These are phyloP conservation scores for Xylariaceae sp. DNA, from an alignment of 2,329 filamentous ascomycete species.

Conservation along the genomic window DNA sequence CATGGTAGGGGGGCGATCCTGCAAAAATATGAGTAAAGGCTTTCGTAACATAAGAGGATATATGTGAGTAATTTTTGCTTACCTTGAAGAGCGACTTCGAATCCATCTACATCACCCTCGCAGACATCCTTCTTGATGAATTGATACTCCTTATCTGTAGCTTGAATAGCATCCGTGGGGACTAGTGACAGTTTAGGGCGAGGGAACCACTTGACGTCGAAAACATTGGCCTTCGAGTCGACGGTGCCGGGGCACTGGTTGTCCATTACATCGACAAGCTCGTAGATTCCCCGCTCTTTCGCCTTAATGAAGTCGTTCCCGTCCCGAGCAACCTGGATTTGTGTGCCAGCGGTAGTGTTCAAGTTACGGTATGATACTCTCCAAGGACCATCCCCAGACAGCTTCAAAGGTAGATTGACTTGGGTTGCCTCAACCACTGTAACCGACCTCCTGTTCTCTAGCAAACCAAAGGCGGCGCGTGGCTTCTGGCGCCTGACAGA, in stretches of 20 bases:
- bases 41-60: no score
- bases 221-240: constrained; percentile 73
- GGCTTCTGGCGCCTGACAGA: constrained; percentile 88
- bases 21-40: constrained; percentile 39
- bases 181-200: constrained; percentile 74
- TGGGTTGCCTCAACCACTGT: constrained; percentile 77
- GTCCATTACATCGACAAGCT: constrained; percentile 79
- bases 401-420: constrained; percentile 78
- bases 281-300: constrained; percentile 73
- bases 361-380: constrained; percentile 75
- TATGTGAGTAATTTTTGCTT: constrained; percentile 42
- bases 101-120: constrained; percentile 89
- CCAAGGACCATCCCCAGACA: constrained; percentile 89
- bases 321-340: constrained; percentile 40
- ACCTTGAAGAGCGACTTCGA: constrained; percentile 82
- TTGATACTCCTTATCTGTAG: constrained; percentile 52
- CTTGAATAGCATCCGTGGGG: constrained; percentile 65
- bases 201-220: constrained; percentile 84
- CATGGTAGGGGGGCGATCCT: constrained; percentile 80
- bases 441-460: constrained; percentile 79
- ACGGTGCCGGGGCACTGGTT: constrained; percentile 81
- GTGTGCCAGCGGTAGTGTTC: constrained; percentile 53
- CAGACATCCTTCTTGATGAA: constrained; percentile 84
- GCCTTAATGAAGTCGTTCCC: constrained; percentile 74
- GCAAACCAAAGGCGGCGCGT: constrained; percentile 80